Base-by-base conservation (phyloP, 371 early-diverging fungal species). In the Mortierella sp. region DNA sequence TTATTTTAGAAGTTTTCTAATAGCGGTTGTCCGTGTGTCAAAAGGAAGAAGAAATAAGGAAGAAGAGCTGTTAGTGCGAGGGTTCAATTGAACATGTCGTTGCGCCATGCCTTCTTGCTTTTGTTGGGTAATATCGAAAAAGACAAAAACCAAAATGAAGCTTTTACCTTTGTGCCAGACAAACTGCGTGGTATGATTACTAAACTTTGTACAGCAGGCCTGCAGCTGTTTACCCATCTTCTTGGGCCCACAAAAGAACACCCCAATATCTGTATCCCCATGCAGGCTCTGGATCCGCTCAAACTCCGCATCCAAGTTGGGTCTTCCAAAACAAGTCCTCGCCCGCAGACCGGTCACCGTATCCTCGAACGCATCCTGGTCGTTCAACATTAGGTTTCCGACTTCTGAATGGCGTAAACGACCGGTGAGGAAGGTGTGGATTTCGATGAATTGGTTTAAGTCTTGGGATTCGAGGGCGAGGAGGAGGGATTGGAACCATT, bases 401-500 rank as follows among this genome's bases (percentile, higher is more conserved):
- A 90, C 88, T 73, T 92, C 89, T 0, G 82, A 82, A 48, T 82
- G 78, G 0, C 82, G 26, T 13, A 93, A 88, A n/a, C 90, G 87
- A 53, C 92, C 95, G 3, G 96, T 95, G 80, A 95, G 81, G 78
- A 94, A 95, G 6, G 91, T 91, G 72, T 94, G 93, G 74, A 94
- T 93, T 79, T 95, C 95, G 46, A 94, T 91, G 79, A 91, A 91
- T 77, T 92, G 90, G 69, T 90, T 89, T 70, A 91, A 82, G 73
- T 92, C 91, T 74, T 91, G 91, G 43, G 91, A 91, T 78, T 95
- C 95, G 50, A 95, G 90, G 26, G 93, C 90, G 83, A 88, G 80
- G 24, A 95, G 88, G 57, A 95, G 79, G 53, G 92, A 92, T 85
- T 94, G 93, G 90, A 95, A 95, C 96, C 95, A 95, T 84, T 92